Evolutionary conservation across 495 filamentous ascomycete species (phyloP).

Genomic region (Delitschia confertaspora): DNA sequence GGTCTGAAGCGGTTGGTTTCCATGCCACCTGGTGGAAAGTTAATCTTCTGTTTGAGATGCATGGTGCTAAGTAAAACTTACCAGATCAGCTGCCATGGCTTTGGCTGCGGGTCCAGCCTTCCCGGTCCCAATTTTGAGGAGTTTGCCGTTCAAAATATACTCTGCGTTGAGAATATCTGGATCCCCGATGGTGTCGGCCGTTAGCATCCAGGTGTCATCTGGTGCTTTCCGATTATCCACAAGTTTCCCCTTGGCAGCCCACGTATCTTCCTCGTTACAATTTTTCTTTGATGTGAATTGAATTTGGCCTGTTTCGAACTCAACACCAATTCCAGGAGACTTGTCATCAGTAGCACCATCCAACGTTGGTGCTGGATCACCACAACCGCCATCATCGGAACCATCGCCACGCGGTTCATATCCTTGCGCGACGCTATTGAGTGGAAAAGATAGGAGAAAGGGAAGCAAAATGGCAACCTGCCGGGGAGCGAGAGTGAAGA

Average conservation of each 20-base stretch:
- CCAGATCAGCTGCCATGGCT: conserved; percentile 14
- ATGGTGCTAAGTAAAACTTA: neutral
- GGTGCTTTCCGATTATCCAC: neutral
- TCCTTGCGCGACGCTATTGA: neutral
- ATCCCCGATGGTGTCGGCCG: neutral
- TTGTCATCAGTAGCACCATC: conserved; percentile 1
- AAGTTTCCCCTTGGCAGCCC: neutral
- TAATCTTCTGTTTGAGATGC: neutral
- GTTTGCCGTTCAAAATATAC: conserved; percentile 23
- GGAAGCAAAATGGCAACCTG: too few relatives aligned
- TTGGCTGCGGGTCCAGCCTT: conserved; percentile 10
- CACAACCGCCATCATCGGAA: neutral
- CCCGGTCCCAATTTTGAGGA: conserved; percentile 17
- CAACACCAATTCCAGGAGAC: neutral
- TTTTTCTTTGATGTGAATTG: too few relatives aligned
- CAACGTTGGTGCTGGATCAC: neutral
- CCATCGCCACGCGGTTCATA: neutral
- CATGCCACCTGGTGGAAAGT: neutral
- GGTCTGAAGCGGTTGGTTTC: neutral
- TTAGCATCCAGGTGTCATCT: neutral
- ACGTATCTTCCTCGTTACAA: too few relatives aligned
- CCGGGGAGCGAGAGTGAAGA: neutral
- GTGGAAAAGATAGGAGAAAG: neutral
- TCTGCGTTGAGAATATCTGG: conserved; percentile 10
- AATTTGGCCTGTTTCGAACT: conserved; percentile 1